These are phyloP conservation scores for Pontederia crassipes DNA, from an alignment of 176 grass and related monocot species.

Conservation along the genomic window DNA sequence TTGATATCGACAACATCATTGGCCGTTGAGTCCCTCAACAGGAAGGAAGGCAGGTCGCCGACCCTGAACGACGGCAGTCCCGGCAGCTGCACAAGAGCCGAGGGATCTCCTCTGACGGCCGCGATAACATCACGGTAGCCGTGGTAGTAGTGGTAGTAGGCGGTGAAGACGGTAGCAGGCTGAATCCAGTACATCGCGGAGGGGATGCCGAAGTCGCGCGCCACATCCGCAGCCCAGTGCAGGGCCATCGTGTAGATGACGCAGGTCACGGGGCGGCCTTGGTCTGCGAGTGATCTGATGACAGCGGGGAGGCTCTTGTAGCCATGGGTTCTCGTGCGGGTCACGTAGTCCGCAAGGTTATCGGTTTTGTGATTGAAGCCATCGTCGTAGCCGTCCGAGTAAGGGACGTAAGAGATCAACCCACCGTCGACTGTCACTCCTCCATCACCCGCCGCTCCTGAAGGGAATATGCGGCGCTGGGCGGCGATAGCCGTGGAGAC, in stretches of 20 bases:
- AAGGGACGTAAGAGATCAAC: slow-evolving; percentile 21
- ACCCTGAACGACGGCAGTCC: slow-evolving; percentile 19
- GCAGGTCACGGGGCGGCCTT: slow-evolving; percentile 35
- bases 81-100: not conserved
- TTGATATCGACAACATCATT: not conserved
- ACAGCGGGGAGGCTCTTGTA: slow-evolving; percentile 2
- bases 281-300: slow-evolving; percentile 26
- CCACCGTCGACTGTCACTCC: slow-evolving; percentile 11
- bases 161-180: slow-evolving; percentile 29
- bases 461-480: slow-evolving; percentile 30
- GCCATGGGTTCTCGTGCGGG: not conserved
- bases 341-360: not conserved
- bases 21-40: not conserved
- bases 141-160: slow-evolving; percentile 33
- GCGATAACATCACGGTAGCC: not conserved
- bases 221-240: slow-evolving; percentile 46
- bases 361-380: not conserved
- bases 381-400: slow-evolving; percentile 31
- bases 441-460: not conserved
- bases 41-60: slow-evolving; percentile 19
- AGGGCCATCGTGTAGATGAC: slow-evolving; percentile 45
- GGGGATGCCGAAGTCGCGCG: slow-evolving; percentile 29
- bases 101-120: not conserved
- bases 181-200: slow-evolving; percentile 72
- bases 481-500: slow-evolving; percentile 5